These are phyloP conservation scores for Neurospora tetrasperma DNA, from an alignment of 495 filamentous ascomycete genomes.

Conservation along the genomic window DNA sequence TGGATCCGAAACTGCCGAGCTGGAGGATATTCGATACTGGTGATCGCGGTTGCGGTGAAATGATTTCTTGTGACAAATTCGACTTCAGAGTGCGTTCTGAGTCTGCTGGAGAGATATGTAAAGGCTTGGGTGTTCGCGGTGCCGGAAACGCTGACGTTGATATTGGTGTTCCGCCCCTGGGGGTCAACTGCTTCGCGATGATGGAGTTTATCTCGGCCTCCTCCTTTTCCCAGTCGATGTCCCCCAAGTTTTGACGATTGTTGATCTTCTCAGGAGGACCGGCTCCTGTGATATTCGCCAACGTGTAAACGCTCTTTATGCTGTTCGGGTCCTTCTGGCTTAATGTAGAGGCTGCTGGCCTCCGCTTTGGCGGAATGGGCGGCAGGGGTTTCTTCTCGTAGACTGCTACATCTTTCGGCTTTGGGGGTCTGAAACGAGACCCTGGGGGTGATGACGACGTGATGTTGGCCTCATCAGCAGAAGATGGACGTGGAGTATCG, in stretches of 20 bases:
- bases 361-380: constrained; percentile 10
- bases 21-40: constrained; percentile 8
- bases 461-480: not conserved
- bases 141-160: not conserved
- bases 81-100: not conserved
- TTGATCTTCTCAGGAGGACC: not conserved
- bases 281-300: constrained; percentile 3
- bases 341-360: constrained; percentile 11
- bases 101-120: not conserved
- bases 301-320: constrained; percentile 5
- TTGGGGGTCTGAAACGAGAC: constrained; percentile 3
- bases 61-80: not conserved
- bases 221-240: constrained; percentile 5
- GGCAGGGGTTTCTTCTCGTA: constrained; percentile 19
- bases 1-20: not conserved
- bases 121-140: not conserved
- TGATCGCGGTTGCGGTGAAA: constrained; percentile 5
- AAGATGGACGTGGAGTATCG: not conserved
- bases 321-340: constrained; percentile 16
- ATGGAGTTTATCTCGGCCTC: constrained; percentile 9
- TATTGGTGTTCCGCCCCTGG: not conserved
- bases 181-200: not conserved
- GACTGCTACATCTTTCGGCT: constrained; percentile 8
- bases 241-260: not conserved
- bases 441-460: not conserved